These are phyloP conservation scores for Podila epicladia DNA, from an alignment of 192 early-diverging fungal species.

Conservation along the genomic window DNA sequence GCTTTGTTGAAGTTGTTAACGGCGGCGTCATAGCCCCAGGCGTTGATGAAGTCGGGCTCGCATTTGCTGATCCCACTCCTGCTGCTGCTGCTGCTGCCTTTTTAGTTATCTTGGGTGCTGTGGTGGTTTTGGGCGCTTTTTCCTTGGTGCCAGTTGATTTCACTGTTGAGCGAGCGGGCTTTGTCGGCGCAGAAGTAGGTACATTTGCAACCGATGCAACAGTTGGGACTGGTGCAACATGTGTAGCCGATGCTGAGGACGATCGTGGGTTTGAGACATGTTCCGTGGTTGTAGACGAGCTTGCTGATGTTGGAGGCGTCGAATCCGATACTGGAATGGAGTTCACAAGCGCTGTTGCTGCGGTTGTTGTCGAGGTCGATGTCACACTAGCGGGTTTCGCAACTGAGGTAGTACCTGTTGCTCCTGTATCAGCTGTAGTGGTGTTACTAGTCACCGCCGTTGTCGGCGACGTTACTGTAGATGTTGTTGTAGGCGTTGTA, in stretches of 20 bases:
- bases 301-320: too few relatives aligned
- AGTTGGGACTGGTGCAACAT: too few relatives aligned
- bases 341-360: too few relatives aligned
- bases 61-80: not conserved
- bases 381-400: too few relatives aligned
- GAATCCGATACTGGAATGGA: too few relatives aligned
- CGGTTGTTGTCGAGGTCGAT: too few relatives aligned
- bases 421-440: not conserved
- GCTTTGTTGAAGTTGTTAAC: not conserved
- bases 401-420: not conserved
- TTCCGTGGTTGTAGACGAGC: too few relatives aligned
- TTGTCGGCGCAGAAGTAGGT: not conserved
- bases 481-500: conserved; percentile 2
- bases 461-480: not conserved
- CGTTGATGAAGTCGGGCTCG: not conserved
- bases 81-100: not conserved
- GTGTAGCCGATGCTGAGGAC: too few relatives aligned
- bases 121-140: not conserved
- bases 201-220: not conserved
- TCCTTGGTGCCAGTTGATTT: not conserved
- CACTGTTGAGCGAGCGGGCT: not conserved
- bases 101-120: not conserved
- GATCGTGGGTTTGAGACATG: too few relatives aligned
- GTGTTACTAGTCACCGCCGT: not conserved
- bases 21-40: not conserved